phyloP scores from a whole-genome alignment of 345 rosid species.

The Hevea brasiliensis region DNA sequence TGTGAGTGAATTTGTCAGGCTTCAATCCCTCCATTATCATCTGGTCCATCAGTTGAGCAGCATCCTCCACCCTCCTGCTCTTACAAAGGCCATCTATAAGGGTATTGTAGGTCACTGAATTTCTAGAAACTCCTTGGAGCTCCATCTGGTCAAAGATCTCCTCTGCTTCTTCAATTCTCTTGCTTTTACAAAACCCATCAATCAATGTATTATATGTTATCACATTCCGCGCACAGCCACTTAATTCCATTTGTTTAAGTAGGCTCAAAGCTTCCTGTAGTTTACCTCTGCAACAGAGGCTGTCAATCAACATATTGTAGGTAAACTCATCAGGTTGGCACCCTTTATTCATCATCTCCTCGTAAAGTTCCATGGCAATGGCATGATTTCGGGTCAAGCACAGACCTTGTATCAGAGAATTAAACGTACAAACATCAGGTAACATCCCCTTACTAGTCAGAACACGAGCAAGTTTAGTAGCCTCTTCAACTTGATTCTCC shows the following conservation, averaged over 20 bases:
- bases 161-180: slow-evolving; percentile 72
- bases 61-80: slow-evolving; percentile 69
- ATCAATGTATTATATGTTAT: slow-evolving; percentile 85
- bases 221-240: slow-evolving; percentile 72
- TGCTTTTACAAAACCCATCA: slow-evolving; percentile 80
- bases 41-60: slow-evolving; percentile 84
- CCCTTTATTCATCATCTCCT: slow-evolving; percentile 82
- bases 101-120: slow-evolving; percentile 77
- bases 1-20: slow-evolving; percentile 83
- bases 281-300: slow-evolving; percentile 66
- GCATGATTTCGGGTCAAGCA: slow-evolving; percentile 58
- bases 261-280: slow-evolving; percentile 61
- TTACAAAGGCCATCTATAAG: slow-evolving; percentile 87
- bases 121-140: slow-evolving; percentile 79
- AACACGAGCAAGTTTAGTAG: slow-evolving; percentile 60
- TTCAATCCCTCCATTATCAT: slow-evolving; percentile 88
- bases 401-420: slow-evolving; percentile 83
- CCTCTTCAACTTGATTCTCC: slow-evolving; percentile 82
- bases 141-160: slow-evolving; percentile 96
- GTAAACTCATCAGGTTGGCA: slow-evolving; percentile 86
- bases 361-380: slow-evolving; percentile 61
- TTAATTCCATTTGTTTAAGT: slow-evolving; percentile 78
- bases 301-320: slow-evolving; percentile 75
- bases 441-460: slow-evolving; percentile 73
- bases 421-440: slow-evolving; percentile 70